Evolutionary conservation across 2,329 filamentous ascomycete genomes (phyloP), one percentile per base, ranked within the genome.

Genomic region (Stachybotrys echinatus): DNA sequence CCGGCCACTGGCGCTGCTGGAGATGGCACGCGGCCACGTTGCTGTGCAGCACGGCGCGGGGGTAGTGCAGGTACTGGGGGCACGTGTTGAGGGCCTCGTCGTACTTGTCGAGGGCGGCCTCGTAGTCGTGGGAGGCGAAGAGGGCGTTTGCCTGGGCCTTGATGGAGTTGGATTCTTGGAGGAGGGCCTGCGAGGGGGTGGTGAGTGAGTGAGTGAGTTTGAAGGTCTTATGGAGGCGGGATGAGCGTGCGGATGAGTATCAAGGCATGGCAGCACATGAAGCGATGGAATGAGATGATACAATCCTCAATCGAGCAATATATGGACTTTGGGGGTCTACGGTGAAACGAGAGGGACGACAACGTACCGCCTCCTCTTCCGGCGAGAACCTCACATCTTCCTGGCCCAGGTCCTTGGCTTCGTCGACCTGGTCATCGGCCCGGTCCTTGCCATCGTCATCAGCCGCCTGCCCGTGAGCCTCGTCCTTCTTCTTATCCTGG

Each of bases 1-100:
- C 84, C 57, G 92, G 90, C 89, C 91, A 96, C 53, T 92, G 85
- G 53, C 84, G 77, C 3, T 95, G 74, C 65, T 95, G 95, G 49
- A 97, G 67, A 60, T 96, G 83, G 64, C 91, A 96, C 10, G 92
- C 92, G 2, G 92, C 81, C 56, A 96, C 86, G 72, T 97, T 97
- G 65, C 88, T 91, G 52, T 86, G 83, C 6, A 97, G 76, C 10
- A 97, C 89, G 22, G 92, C 90, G 54, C 92, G 77, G 58, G 96
- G 90, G 70, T 89, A 96, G 65, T 92, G 84, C 22, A 95, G 80
- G 65, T 95, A 95, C 55, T 83, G 85, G 2, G 92, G 92, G 61
- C 89, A 92, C 7, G 84, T 80, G 12, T 83, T 77, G 3, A 95
- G 75, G 20, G 94, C 92, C 56, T 87, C 82, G 61, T 91, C 86